Conservation (phyloP, 495 filamentous ascomycete species). For the Evansstolkia leycettana region DNA sequence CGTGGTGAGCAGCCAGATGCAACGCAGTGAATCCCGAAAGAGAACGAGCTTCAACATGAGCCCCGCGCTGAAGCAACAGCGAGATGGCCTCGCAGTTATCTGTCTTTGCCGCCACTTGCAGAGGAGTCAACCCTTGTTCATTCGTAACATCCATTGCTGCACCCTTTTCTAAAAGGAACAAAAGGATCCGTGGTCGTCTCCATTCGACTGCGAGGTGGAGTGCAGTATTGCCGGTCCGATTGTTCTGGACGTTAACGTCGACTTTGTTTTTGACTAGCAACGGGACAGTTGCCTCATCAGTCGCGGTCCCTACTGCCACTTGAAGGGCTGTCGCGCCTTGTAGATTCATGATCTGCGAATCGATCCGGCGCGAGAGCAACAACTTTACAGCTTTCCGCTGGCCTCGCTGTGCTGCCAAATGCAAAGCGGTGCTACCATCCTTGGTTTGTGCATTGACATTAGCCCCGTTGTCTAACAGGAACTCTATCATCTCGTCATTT, state of each 20-base stretch:
- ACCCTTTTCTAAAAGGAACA: conserved; percentile 18
- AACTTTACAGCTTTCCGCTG: conserved; percentile 18
- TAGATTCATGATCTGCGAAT: conserved; percentile 10
- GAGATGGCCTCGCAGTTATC: conserved; percentile 23
- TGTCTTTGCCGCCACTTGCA: conserved; percentile 17
- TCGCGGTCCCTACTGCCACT: conserved; percentile 14
- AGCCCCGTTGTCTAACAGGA: conserved; percentile 18
- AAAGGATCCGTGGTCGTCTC: conserved; percentile 15
- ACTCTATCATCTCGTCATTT: conserved; percentile 25
- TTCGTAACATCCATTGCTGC: conserved; percentile 14
- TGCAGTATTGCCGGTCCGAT: conserved; percentile 16
- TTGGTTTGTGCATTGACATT: conserved; percentile 11
- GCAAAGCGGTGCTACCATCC: conserved; percentile 18
- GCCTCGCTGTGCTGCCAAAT: conserved; percentile 15
- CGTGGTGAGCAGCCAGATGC: conserved; percentile 12
- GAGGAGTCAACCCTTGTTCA: conserved; percentile 14
- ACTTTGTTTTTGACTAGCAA: conserved; percentile 14
- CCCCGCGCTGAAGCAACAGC: conserved; percentile 13
- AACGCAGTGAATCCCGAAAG: conserved; percentile 13
- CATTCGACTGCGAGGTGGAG: conserved; percentile 19
- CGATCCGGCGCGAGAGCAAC: conserved; percentile 7
- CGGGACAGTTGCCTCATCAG: conserved; percentile 18
- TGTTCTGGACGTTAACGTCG: conserved; percentile 17
- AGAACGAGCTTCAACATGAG: conserved; percentile 14
- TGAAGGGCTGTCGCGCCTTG: conserved; percentile 14